Evolutionary conservation across 257 asterid species (phyloP).

Genomic region (Mitragyna speciosa): DNA sequence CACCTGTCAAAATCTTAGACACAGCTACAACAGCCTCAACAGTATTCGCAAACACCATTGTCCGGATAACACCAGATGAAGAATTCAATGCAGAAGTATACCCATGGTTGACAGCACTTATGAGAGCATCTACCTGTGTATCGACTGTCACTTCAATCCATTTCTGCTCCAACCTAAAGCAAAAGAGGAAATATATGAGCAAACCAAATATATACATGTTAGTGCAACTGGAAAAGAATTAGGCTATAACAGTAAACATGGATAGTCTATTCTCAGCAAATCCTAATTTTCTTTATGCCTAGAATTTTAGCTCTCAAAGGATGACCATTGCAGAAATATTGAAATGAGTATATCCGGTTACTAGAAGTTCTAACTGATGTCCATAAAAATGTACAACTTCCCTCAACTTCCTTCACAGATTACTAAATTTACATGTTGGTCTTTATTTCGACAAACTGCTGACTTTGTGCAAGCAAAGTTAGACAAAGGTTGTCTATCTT

Average conservation of each 20-base stretch:
- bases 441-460: neutral
- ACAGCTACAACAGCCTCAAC: constrained; percentile 92
- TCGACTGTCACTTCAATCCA: constrained; percentile 81
- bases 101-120: constrained; percentile 61
- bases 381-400: neutral
- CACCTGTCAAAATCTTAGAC: constrained; percentile 59
- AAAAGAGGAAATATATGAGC: constrained; percentile 11
- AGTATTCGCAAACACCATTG: constrained; percentile 96
- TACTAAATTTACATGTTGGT: neutral
- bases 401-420: neutral
- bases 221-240: neutral
- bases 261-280: neutral
- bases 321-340: neutral
- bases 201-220: neutral
- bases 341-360: neutral
- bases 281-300: neutral
- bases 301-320: neutral
- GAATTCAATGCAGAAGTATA: constrained; percentile 29
- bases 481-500: neutral
- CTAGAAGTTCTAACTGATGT: neutral
- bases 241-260: neutral
- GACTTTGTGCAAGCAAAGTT: no score
- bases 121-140: constrained; percentile 77
- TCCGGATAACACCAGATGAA: constrained; percentile 44
- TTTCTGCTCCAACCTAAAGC: constrained; percentile 77